Conservation (phyloP, 345 rosid species). For the Orychophragmus violaceus region DNA sequence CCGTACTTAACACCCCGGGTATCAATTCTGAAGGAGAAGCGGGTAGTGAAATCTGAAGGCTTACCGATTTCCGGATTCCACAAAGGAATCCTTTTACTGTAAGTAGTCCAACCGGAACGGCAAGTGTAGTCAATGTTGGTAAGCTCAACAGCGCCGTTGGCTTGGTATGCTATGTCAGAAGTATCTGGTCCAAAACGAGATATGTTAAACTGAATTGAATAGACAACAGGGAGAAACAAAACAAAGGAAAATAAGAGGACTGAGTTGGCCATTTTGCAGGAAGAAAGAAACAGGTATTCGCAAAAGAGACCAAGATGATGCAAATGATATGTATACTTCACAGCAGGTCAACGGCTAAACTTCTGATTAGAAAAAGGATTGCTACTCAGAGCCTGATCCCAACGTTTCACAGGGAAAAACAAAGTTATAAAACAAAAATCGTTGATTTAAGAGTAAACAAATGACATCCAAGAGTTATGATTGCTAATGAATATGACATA, state of each 20-base stretch:
- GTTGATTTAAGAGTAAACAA: conserved; percentile 20
- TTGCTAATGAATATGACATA: neutral
- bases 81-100: conserved; percentile 11
- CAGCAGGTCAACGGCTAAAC: conserved; percentile 19
- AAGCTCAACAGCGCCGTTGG: conserved; percentile 27
- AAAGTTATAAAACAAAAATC: neutral
- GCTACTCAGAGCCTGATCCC: neutral
- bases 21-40: conserved; percentile 30
- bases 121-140: conserved; percentile 7
- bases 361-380: neutral
- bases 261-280: conserved; percentile 6
- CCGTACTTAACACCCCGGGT: neutral
- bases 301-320: conserved; percentile 5
- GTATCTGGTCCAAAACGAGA: neutral
- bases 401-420: neutral
- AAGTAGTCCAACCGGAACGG: conserved; percentile 26
- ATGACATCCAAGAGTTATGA: neutral
- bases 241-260: conserved; percentile 5
- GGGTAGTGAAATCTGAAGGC: conserved; percentile 22
- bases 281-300: neutral
- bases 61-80: neutral
- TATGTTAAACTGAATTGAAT: conserved; percentile 14
- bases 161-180: conserved; percentile 15
- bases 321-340: neutral
- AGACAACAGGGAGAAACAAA: conserved; percentile 17